A percentile compares a stretch with the other conserved stretches of the same genome.
These are phyloP conservation scores for Craterostigma plantagineum DNA, from an alignment of 257 asterid species.

Conservation along the genomic window DNA sequence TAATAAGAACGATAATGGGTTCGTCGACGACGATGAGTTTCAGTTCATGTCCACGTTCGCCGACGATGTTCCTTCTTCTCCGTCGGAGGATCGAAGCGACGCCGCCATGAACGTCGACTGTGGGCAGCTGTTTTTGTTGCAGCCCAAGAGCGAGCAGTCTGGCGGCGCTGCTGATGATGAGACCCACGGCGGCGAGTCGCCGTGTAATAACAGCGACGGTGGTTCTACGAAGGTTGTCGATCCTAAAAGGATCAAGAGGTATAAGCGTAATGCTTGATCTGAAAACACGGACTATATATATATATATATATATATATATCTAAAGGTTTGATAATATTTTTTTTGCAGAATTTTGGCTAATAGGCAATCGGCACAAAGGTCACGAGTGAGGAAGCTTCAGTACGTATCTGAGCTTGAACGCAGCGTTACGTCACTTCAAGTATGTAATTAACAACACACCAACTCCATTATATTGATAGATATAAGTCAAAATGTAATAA, in stretches of 20 bases:
- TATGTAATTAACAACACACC: constrained; percentile 4
- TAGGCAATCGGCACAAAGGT: constrained; percentile 92
- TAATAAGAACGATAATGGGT: constrained; percentile 27
- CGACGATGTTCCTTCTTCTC: constrained; percentile 16
- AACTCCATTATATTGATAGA: not conserved
- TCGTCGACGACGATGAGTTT: constrained; percentile 78
- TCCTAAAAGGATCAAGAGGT: constrained; percentile 91
- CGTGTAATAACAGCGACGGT: constrained; percentile 11
- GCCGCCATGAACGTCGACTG: no score
- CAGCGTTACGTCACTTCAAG: constrained; percentile 76
- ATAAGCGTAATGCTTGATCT: not conserved
- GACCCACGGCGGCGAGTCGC: constrained; percentile 10
- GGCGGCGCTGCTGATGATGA: constrained; percentile 17
- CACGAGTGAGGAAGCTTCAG: constrained; percentile 80
- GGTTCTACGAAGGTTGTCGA: constrained; percentile 22
- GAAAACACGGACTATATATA: not conserved
- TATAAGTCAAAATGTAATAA: not conserved
- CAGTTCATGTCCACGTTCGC: constrained; percentile 36
- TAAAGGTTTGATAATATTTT: not conserved
- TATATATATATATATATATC: not conserved
- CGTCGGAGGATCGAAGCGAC: no score
- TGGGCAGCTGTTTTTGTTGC: constrained; percentile 1
- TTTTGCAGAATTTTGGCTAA: constrained; percentile 64
- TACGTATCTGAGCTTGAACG: constrained; percentile 92
- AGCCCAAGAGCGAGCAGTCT: constrained; percentile 52